Conservation (phyloP, 768 basidiomycete genomes). For the Rubroboletus pulcherrimus region DNA sequence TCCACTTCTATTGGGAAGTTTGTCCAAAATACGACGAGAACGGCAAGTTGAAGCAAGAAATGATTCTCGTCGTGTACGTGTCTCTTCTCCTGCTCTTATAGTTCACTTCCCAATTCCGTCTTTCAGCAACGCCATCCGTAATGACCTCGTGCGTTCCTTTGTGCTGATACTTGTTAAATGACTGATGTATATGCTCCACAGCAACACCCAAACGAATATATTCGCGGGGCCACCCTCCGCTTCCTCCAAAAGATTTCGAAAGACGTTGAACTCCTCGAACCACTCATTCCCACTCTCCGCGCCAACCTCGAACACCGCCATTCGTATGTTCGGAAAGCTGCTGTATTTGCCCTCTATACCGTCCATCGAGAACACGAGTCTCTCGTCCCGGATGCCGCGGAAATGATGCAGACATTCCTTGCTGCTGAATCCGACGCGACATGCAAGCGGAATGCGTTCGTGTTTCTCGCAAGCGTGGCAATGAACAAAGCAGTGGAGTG, state of each 20-base stretch:
- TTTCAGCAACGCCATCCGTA: slow-evolving; percentile 89
- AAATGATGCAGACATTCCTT: slow-evolving; percentile 94
- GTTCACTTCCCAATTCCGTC: slow-evolving; percentile 7
- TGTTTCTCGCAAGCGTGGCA: slow-evolving; percentile 82
- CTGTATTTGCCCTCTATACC: slow-evolving; percentile 92
- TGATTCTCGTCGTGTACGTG: slow-evolving; percentile 96
- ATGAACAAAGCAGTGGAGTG: slow-evolving; percentile 93
- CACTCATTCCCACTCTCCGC: slow-evolving; percentile 89
- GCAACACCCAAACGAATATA: slow-evolving; percentile 99
- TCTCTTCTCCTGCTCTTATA: slow-evolving; percentile 1
- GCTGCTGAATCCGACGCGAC: slow-evolving; percentile 94
- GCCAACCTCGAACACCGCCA: slow-evolving; percentile 96
- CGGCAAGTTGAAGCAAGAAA: slow-evolving; percentile 98
- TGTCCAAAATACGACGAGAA: slow-evolving; percentile 97
- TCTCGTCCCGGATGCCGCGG: slow-evolving; percentile 94
- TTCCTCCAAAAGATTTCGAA: slow-evolving; percentile 94
- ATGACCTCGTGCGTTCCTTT: slow-evolving; percentile 74
- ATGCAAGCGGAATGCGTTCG: slow-evolving; percentile 96
- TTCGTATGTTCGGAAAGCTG: slow-evolving; percentile 97
- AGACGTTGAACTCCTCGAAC: slow-evolving; percentile 92
- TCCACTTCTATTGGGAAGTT: slow-evolving; percentile 96
- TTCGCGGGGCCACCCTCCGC: slow-evolving; percentile 94
- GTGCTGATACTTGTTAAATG: neutral
- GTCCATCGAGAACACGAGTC: slow-evolving; percentile 94
- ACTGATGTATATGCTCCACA: slow-evolving; percentile 27